These are phyloP conservation scores for Heteromeles arbutifolia DNA, from an alignment of 306 rosid genomes.

Conservation along the genomic window DNA sequence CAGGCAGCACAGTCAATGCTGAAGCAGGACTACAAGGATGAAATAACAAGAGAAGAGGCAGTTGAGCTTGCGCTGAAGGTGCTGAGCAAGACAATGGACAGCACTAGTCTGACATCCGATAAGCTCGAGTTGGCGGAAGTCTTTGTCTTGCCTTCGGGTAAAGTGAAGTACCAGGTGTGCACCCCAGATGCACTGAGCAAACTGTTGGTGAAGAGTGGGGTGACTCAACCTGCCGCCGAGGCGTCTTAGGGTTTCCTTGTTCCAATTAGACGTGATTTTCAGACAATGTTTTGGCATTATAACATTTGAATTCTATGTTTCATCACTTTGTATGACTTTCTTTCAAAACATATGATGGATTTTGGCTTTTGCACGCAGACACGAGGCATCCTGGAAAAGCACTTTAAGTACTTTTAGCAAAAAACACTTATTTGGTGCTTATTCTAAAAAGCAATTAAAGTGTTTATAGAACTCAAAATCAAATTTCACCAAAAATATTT, in stretches of 20 bases:
- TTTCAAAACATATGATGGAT: background rate
- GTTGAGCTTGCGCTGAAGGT: constrained; percentile 39
- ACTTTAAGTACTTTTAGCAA: too few species aligned
- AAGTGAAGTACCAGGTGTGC: constrained; percentile 36
- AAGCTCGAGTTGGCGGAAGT: constrained; percentile 39
- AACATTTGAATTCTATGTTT: constrained; percentile 9
- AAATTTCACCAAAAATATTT: too few species aligned
- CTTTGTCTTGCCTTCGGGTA: constrained; percentile 30
- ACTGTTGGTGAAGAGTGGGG: constrained; percentile 29
- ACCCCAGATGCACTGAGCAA: constrained; percentile 23
- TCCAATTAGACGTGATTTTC: background rate
- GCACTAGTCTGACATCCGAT: constrained; percentile 38
- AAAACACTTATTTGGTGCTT: too few species aligned
- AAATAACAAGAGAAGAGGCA: constrained; percentile 38
- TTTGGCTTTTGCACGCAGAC: background rate
- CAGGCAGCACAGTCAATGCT: constrained; percentile 44
- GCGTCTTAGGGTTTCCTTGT: constrained; percentile 10
- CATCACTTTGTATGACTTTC: background rate
- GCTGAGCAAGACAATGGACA: constrained; percentile 41
- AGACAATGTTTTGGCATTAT: background rate
- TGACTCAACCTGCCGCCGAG: constrained; percentile 38
- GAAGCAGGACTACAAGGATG: constrained; percentile 43
- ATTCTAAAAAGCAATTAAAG: too few species aligned
- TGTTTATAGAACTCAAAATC: too few species aligned
- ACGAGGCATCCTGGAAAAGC: too few species aligned